phyloP scores from a whole-genome alignment of 2,329 filamentous ascomycete genomes.

The Fusarium mexicanum region DNA sequence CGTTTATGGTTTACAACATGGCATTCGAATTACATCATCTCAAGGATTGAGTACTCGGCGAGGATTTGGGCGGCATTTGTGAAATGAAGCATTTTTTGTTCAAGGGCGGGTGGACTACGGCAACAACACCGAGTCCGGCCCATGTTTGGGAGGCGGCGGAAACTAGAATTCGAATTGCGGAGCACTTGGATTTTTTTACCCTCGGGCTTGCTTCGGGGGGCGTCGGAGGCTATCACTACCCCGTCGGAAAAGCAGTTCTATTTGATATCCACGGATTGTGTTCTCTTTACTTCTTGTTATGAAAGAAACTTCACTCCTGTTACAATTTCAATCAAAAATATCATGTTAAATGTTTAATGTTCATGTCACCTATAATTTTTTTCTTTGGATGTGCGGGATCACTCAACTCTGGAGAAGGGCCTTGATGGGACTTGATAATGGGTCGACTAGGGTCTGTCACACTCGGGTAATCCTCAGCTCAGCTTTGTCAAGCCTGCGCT shows the following conservation, averaged over 20 bases:
- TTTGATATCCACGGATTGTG: conserved; percentile 31
- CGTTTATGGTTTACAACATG: conserved; percentile 48
- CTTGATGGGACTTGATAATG: conserved; percentile 15
- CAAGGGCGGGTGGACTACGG: conserved; percentile 18
- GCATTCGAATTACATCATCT: conserved; percentile 41
- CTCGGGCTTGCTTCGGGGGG: conserved; percentile 44
- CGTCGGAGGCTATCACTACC: conserved; percentile 34
- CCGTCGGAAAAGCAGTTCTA: conserved; percentile 39
- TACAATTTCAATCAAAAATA: conserved; percentile 29
- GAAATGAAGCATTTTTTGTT: conserved; percentile 38
- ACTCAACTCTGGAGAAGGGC: conserved; percentile 8
- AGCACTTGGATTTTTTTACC: conserved; percentile 46
- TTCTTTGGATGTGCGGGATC: conserved; percentile 18
- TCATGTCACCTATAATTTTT: not conserved
- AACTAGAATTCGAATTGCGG: conserved; percentile 45
- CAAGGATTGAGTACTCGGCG: conserved; percentile 38
- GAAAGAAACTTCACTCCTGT: conserved; percentile 42
- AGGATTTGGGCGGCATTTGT: conserved; percentile 42
- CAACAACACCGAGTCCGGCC: conserved; percentile 8
- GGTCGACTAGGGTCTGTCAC: conserved; percentile 14
- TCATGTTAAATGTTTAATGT: conserved; percentile 26
- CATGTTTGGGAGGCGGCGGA: conserved; percentile 32
- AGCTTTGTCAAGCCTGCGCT: conserved; percentile 9
- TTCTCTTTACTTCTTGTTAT: conserved; percentile 24
- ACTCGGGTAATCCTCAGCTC: conserved; percentile 1